Percentiles rank a stretch among this genome's conserved stretches.
Evolutionary conservation across 139 green algal species (phyloP).

Genomic region (Astrephomene gubernaculifera): DNA sequence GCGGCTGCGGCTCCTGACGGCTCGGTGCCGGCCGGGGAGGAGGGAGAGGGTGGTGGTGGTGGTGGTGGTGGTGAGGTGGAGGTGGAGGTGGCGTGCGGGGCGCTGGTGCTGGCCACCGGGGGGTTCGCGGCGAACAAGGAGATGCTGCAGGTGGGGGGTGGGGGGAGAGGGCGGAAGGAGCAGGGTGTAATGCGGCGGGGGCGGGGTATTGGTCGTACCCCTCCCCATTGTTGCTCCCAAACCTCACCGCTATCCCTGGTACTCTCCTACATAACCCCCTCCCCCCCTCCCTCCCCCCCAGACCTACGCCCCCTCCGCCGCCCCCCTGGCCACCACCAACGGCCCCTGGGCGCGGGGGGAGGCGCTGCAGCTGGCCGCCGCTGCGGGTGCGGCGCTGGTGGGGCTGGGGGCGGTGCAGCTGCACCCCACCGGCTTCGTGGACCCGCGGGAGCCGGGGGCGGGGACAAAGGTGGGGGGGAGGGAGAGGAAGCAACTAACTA

Average conservation of each 20-base stretch:
- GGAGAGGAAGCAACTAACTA: too few relatives aligned
- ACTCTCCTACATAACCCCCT: not conserved
- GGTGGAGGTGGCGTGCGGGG: constrained; percentile 21
- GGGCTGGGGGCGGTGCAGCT: constrained; percentile 82
- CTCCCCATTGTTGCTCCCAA: not conserved
- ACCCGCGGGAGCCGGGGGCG: constrained; percentile 63
- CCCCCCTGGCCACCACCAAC: constrained; percentile 79
- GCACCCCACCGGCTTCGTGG: constrained; percentile 83
- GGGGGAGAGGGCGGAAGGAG: not conserved
- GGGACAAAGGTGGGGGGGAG: constrained; percentile 57
- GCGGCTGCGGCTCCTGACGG: not conserved
- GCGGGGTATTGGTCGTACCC: not conserved
- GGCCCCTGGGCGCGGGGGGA: constrained; percentile 77
- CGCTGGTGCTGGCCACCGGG: constrained; percentile 76
- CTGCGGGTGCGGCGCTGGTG: constrained; percentile 55
- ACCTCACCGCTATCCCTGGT: not conserved
- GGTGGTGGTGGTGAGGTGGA: not conserved
- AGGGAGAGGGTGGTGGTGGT: too few relatives aligned
- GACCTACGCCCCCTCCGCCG: constrained; percentile 27
- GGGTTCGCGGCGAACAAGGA: constrained; percentile 75
- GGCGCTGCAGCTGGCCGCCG: constrained; percentile 61
- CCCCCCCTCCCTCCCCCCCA: not conserved
- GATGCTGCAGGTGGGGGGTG: constrained; percentile 57
- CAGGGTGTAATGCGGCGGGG: not conserved
- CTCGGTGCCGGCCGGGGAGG: too few relatives aligned